These are phyloP conservation scores for Colletotrichum higginsianum DNA, from an alignment of 2,329 filamentous ascomycete species.

Conservation along the genomic window DNA sequence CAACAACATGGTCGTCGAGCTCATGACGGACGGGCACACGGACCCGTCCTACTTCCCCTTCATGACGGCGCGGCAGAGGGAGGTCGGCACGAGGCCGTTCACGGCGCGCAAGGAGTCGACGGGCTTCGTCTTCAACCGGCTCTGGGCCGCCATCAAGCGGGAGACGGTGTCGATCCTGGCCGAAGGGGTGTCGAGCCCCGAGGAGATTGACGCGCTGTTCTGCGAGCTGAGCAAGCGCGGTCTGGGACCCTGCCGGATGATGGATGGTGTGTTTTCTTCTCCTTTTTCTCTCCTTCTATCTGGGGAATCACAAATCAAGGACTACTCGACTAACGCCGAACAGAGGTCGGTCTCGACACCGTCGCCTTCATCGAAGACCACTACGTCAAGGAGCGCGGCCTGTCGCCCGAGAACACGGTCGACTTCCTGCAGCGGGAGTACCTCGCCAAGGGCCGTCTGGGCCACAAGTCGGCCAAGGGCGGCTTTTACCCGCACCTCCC, in stretches of 20 bases:
- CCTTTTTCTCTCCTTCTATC: background rate
- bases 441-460: slow-evolving; percentile 62
- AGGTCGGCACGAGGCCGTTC: slow-evolving; percentile 59
- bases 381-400: slow-evolving; percentile 64
- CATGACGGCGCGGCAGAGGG: slow-evolving; percentile 55
- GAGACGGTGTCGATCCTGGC: slow-evolving; percentile 64
- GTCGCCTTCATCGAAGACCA: slow-evolving; percentile 68
- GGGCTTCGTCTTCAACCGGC: slow-evolving; percentile 68
- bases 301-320: too few species aligned
- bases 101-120: slow-evolving; percentile 64
- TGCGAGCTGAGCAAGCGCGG: slow-evolving; percentile 46
- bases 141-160: slow-evolving; percentile 71
- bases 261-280: slow-evolving; percentile 47
- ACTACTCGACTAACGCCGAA: slow-evolving; percentile 36
- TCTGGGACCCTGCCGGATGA: slow-evolving; percentile 43
- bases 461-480: slow-evolving; percentile 58
- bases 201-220: slow-evolving; percentile 66
- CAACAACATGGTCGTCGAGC: slow-evolving; percentile 61
- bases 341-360: slow-evolving; percentile 66
- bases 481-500: slow-evolving; percentile 55
- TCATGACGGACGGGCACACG: slow-evolving; percentile 67
- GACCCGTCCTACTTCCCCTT: slow-evolving; percentile 60
- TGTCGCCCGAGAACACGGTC: slow-evolving; percentile 57
- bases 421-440: slow-evolving; percentile 61
- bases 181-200: slow-evolving; percentile 63